Conservation (phyloP, 306 rosid species). For the Dicorynia guianensis region DNA sequence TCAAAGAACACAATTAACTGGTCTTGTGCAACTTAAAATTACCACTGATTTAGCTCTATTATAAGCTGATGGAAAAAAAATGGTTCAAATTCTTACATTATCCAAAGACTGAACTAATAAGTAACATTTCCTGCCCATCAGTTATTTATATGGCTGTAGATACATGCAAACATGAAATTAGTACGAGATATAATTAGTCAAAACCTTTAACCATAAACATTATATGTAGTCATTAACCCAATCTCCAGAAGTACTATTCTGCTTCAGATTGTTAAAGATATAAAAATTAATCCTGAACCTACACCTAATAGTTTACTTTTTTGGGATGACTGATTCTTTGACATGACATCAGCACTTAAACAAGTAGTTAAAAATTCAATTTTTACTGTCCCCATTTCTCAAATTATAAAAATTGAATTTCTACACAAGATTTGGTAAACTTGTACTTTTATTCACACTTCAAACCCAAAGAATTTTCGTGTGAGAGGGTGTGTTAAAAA, state of each 20-base stretch:
- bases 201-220: conserved; percentile 11
- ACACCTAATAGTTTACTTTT: too few species aligned
- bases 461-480: too few species aligned
- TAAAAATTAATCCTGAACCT: too few species aligned
- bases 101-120: conserved; percentile 13
- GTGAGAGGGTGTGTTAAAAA: too few species aligned
- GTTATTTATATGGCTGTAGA: not conserved
- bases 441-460: too few species aligned
- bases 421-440: too few species aligned
- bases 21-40: conserved; percentile 33
- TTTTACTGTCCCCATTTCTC: too few species aligned
- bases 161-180: not conserved
- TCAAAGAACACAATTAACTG: conserved; percentile 16
- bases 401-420: too few species aligned
- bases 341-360: too few species aligned
- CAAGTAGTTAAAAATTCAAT: too few species aligned
- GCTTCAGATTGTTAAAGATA: too few species aligned
- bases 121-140: conserved; percentile 27
- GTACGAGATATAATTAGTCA: not conserved
- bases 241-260: not conserved
- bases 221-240: conserved; percentile 13
- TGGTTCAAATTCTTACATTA: conserved; percentile 32
- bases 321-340: too few species aligned
- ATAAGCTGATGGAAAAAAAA: conserved; percentile 27
- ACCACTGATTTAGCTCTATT: conserved; percentile 11